Conservation (phyloP, 139 green algal genomes). For the Protoeuglena noctilucae region DNA sequence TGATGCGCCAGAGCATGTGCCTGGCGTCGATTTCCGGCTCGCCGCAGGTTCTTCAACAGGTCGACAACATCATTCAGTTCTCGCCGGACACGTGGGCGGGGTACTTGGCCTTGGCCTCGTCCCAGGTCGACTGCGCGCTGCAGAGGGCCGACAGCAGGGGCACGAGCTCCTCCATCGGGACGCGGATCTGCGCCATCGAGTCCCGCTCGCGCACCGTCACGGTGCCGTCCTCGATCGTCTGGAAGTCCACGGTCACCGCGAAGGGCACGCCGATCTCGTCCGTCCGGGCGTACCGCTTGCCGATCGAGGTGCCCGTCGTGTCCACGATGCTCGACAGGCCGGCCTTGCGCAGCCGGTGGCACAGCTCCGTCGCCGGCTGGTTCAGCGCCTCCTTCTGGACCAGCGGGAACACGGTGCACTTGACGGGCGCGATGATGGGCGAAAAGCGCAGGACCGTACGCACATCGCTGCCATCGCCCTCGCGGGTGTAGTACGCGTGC, state of each 20-base stretch:
- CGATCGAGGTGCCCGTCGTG: slow-evolving; percentile 74
- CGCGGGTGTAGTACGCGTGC: slow-evolving; percentile 81
- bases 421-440: slow-evolving; percentile 81
- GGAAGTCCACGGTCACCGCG: slow-evolving; percentile 84
- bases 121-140: slow-evolving; percentile 44
- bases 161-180: slow-evolving; percentile 53
- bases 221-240: slow-evolving; percentile 50
- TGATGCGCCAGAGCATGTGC: too few species aligned
- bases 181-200: slow-evolving; percentile 56
- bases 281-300: slow-evolving; percentile 81
- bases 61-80: slow-evolving; percentile 1
- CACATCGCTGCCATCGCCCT: slow-evolving; percentile 36
- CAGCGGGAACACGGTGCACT: slow-evolving; percentile 88
- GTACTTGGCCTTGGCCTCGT: slow-evolving; percentile 53
- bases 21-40: too few species aligned
- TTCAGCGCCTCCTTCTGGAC: slow-evolving; percentile 52
- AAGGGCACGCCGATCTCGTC: slow-evolving; percentile 92
- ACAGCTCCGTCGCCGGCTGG: slow-evolving; percentile 30
- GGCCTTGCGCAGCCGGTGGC: slow-evolving; percentile 27
- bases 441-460: slow-evolving; percentile 66
- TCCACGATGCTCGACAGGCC: slow-evolving; percentile 79
- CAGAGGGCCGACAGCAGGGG: slow-evolving; percentile 44
- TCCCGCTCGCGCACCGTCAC: slow-evolving; percentile 91
- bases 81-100: slow-evolving; percentile 39
- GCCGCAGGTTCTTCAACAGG: background rate